These are phyloP conservation scores for Hypoxylon sp. DNA, from an alignment of 2,329 filamentous ascomycete species.

Conservation along the genomic window DNA sequence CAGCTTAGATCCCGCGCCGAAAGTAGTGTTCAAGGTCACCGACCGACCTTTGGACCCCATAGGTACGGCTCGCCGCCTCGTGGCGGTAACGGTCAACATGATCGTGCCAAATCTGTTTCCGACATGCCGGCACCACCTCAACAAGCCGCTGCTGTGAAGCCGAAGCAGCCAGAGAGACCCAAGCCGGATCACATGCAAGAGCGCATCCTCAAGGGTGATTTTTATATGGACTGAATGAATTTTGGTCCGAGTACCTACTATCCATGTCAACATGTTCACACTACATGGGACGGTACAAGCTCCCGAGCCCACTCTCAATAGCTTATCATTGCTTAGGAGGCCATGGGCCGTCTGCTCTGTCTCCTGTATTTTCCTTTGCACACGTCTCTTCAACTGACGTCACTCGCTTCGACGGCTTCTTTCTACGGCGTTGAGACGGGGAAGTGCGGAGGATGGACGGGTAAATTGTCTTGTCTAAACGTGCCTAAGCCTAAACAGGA, in stretches of 20 bases:
- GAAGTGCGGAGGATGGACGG: constrained; percentile 25
- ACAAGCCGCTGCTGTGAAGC: constrained; percentile 63
- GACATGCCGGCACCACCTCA: constrained; percentile 72
- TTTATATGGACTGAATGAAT: constrained; percentile 87
- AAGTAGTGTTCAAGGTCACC: constrained; percentile 75
- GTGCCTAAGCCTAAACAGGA: constrained; percentile 18
- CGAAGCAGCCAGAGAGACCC: constrained; percentile 64
- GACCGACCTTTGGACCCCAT: constrained; percentile 68
- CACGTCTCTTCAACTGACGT: constrained; percentile 43
- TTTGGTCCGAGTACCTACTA: not conserved
- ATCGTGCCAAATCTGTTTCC: constrained; percentile 78
- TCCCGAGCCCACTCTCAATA: constrained; percentile 1
- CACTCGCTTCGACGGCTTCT: constrained; percentile 44
- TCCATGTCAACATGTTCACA: not conserved
- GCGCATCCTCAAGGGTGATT: constrained; percentile 96
- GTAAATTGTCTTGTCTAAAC: constrained; percentile 35
- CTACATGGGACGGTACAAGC: constrained; percentile 6
- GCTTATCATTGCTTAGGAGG: constrained; percentile 14
- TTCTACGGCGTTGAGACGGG: constrained; percentile 44
- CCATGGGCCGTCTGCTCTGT: constrained; percentile 27
- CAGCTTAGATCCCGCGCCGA: constrained; percentile 93
- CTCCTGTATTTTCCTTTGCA: constrained; percentile 42
- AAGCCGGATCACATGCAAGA: constrained; percentile 97
- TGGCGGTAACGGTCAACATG: constrained; percentile 63
- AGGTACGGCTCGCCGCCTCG: constrained; percentile 62